Conservation (phyloP, 1,284 basidiomycete genomes). For the Termitomyces sp. region DNA sequence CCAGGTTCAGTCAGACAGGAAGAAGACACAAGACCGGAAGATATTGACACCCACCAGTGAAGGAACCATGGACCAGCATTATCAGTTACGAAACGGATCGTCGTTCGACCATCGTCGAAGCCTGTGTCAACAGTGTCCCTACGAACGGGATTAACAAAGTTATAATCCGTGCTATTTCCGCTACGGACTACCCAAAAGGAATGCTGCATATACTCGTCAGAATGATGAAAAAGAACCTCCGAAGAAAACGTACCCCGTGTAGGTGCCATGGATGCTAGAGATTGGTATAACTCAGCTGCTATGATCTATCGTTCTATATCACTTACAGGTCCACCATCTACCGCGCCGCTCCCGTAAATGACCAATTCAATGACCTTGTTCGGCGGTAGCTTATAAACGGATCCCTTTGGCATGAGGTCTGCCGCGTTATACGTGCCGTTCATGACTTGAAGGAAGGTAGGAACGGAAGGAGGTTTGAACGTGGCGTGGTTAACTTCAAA, state of each 20-base stretch:
- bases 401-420: conserved; percentile 23
- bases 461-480: conserved; percentile 24
- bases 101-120: conserved; percentile 20
- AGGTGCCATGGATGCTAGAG: conserved; percentile 30
- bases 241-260: conserved; percentile 26
- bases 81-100: conserved; percentile 29
- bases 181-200: conserved; percentile 30
- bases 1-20: neutral
- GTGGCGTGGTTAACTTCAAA: conserved; percentile 20
- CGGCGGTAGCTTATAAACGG: conserved; percentile 21
- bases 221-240: neutral
- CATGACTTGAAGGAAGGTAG: conserved; percentile 27
- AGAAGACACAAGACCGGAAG: neutral
- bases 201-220: conserved; percentile 18
- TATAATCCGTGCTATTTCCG: conserved; percentile 27
- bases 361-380: conserved; percentile 25
- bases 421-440: conserved; percentile 21
- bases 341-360: conserved; percentile 21
- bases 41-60: conserved; percentile 28
- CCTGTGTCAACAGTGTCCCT: conserved; percentile 29
- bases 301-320: neutral
- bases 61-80: conserved; percentile 42
- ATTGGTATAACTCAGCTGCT: neutral
- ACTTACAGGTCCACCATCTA: conserved; percentile 22
- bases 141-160: conserved; percentile 29